Base-by-base conservation (phyloP, 2,329 filamentous ascomycete species). In the Ophiostoma ips region DNA sequence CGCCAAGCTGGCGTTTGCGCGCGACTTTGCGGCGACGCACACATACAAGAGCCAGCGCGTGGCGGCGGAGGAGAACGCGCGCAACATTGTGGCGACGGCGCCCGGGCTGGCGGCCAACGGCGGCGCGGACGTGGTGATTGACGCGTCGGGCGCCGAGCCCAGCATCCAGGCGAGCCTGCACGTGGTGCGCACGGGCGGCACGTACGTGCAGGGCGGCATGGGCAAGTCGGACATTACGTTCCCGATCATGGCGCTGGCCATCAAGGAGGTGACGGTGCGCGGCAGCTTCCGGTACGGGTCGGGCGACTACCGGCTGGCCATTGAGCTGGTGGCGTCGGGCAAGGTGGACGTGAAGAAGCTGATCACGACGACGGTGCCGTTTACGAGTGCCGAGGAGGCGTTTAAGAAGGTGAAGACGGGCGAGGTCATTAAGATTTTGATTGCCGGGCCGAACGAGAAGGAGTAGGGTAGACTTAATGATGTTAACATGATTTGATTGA, bases 231-330 rank as follows among this genome's bases (percentile, higher is more conserved):
- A 95, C 61, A 89, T 95, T 64, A 84, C 68, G 9, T 95, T 95
- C 71, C 90, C 90, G 48, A 94, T 96, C 63, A 85, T 90, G 77
- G 83, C 85, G 5, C 73, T 94, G 62, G 94, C 88, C 64, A 75
- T 81, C 47, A 95, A 95, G 70, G 90, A 96, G 71, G 72, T 95
- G 48, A 94, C 82, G 11, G 75, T 85, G 44, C 85, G 83, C 62
- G 90, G 90, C 19, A 89, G 83, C 55, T 96, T 96, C 74, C 79
- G 90, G 36, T 96, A 96, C 66, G 83, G 83, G 3, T 77, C 79
- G 50, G 89, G 89, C 18, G 90, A 95, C 66, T 96, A 95, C 67
- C 77, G 81, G 62, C 77, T 89, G 7, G 87, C 87, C 5, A 73
- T 95, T 43, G 79, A 87, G 55, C 72, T 96, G 54, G 79, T 95